A percentile compares a stretch with the other conserved stretches of the same genome.
These are phyloP conservation scores for Mycena alexandri DNA, from an alignment of 768 basidiomycete species.

Conservation along the genomic window DNA sequence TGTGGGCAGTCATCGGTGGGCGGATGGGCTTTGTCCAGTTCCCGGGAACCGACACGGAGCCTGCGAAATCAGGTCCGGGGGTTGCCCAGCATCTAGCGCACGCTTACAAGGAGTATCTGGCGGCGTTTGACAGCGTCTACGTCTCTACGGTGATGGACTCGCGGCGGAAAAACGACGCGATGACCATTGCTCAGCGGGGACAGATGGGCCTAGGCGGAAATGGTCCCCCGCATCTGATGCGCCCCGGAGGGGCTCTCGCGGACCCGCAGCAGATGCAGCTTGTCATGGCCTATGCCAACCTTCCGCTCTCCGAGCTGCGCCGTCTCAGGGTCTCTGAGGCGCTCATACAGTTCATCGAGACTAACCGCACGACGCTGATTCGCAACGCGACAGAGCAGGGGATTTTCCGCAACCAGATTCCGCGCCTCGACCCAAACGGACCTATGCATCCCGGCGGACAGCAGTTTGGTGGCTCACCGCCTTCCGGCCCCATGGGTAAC, in stretches of 20 bases:
- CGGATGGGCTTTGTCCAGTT: conserved; percentile 76
- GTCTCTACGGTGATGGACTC: conserved; percentile 55
- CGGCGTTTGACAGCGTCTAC: conserved; percentile 69
- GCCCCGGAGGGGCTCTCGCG: conserved; percentile 18
- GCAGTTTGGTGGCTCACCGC: conserved; percentile 22
- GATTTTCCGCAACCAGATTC: conserved; percentile 49
- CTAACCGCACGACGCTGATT: conserved; percentile 62
- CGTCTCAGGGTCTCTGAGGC: conserved; percentile 60
- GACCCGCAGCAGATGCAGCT: conserved; percentile 55
- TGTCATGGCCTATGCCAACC: conserved; percentile 62
- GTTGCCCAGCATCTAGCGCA: conserved; percentile 71
- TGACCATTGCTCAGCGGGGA: conserved; percentile 21
- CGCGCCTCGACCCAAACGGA: conserved; percentile 35
- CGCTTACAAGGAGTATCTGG: conserved; percentile 71
- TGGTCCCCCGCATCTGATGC: conserved; percentile 9
- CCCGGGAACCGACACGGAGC: conserved; percentile 70
- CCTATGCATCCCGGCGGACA: conserved; percentile 17
- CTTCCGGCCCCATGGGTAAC: conserved; percentile 7
- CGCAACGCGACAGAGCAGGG: conserved; percentile 54
- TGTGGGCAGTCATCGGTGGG: conserved; percentile 78
- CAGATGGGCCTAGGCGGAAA: conserved; percentile 11
- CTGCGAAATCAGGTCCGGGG: conserved; percentile 71
- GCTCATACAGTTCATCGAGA: conserved; percentile 70
- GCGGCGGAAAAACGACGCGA: conserved; percentile 42
- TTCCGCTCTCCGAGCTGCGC: conserved; percentile 65